These are phyloP conservation scores for Conticribra weissflogii DNA, from an alignment of 108 stramenopile species.

Conservation along the genomic window DNA sequence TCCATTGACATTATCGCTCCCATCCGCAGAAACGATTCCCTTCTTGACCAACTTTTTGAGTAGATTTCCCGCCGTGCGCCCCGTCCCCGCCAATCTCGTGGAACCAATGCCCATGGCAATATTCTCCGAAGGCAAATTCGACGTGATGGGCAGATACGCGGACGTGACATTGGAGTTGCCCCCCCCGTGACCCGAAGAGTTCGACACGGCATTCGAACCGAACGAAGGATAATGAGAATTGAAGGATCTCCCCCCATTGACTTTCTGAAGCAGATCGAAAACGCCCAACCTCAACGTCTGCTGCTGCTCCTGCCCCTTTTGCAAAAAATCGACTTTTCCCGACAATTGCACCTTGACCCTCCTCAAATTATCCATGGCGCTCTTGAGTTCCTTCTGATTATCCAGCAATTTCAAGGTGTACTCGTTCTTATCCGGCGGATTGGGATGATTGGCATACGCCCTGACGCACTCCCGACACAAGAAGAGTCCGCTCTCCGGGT, in stretches of 20 bases:
- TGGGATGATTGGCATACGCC: slow-evolving; percentile 68
- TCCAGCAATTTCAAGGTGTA: slow-evolving; percentile 83
- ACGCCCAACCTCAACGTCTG: slow-evolving; percentile 74
- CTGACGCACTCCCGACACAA: slow-evolving; percentile 82
- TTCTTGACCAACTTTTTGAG: slow-evolving; percentile 74
- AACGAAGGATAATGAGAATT: no score
- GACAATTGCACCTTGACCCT: slow-evolving; percentile 78
- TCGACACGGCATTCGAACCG: no score
- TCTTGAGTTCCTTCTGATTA: slow-evolving; percentile 74
- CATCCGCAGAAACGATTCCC: slow-evolving; percentile 63
- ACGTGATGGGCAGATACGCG: slow-evolving; percentile 87
- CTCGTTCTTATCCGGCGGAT: slow-evolving; percentile 56
- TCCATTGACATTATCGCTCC: slow-evolving; percentile 45
- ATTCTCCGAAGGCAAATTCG: slow-evolving; percentile 89
- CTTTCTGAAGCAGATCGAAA: slow-evolving; percentile 89
- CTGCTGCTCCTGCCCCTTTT: no score
- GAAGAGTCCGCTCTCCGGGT: slow-evolving; percentile 77
- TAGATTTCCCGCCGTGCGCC: slow-evolving; percentile 82
- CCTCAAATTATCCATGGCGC: slow-evolving; percentile 79
- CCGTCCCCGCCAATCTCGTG: slow-evolving; percentile 86
- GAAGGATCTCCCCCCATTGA: no score
- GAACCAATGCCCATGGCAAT: slow-evolving; percentile 84
- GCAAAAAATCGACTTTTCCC: slow-evolving; percentile 60
- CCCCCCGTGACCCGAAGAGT: no score
- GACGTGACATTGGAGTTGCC: no score